phyloP scores from a whole-genome alignment of 2,329 filamentous ascomycete genomes.

The Clonostachys solani region DNA sequence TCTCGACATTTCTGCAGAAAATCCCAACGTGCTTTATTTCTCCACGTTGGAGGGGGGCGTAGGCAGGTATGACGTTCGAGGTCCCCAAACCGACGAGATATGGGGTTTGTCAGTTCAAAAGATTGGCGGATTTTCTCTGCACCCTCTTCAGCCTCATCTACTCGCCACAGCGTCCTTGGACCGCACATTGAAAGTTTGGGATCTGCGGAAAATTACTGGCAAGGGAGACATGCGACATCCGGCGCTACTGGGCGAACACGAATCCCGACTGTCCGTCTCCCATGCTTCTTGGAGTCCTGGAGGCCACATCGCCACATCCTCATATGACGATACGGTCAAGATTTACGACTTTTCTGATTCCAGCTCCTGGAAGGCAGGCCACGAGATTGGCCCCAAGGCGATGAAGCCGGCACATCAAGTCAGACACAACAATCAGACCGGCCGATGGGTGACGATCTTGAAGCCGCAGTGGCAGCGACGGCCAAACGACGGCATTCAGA shows the following conservation, averaged over 20 bases:
- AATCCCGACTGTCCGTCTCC: conserved; percentile 79
- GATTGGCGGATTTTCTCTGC: conserved; percentile 87
- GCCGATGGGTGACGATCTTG: conserved; percentile 81
- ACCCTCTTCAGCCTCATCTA: conserved; percentile 76
- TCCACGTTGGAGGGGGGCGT: conserved; percentile 80
- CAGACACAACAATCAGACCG: conserved; percentile 92
- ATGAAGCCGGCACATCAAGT: conserved; percentile 69
- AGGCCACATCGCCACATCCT: conserved; percentile 85
- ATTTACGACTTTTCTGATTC: conserved; percentile 75
- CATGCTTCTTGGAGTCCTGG: conserved; percentile 86
- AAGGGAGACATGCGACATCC: conserved; percentile 59
- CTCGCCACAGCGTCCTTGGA: conserved; percentile 88
- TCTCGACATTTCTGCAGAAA: conserved; percentile 69
- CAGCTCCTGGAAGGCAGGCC: conserved; percentile 52
- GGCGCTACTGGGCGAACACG: conserved; percentile 73
- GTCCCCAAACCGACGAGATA: conserved; percentile 51
- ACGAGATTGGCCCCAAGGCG: conserved; percentile 51
- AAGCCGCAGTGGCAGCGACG: conserved; percentile 85
- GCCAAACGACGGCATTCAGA: conserved; percentile 75
- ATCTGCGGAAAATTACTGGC: conserved; percentile 73
- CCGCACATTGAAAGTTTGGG: conserved; percentile 87
- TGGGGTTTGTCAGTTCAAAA: conserved; percentile 87
- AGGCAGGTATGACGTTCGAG: conserved; percentile 75
- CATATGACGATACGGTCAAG: conserved; percentile 93
- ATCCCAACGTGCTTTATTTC: conserved; percentile 77